Base-by-base conservation (phyloP, 1,139 yeast species). In the Trichomonascaceae sp. region DNA sequence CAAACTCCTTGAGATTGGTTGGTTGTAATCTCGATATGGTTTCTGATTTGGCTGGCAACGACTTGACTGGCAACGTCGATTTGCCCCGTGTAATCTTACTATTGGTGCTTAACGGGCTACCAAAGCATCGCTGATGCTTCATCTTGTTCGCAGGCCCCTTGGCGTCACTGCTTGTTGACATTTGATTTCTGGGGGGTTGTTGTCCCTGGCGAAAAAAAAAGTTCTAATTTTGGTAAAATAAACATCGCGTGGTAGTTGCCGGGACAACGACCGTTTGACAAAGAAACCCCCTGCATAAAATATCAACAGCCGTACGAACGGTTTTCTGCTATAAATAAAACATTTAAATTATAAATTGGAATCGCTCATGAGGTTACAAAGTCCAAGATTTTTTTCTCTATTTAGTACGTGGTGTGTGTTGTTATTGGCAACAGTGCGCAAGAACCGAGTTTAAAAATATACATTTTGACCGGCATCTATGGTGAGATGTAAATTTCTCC, bases 1-100 rank as follows among this genome's bases (percentile, higher is more conserved):
- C 70, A 56, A 64, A 68, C 18, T 67, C 69, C 12, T 64, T 59
- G 9, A 61, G 48, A n/a, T 53, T 55, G 17, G 70, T 65, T 22
- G 55, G 48, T 41, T 60, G 53, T 8, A 62, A 56, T 32, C 58
- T 52, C 10, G 52, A 43, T 17, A 18, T 22, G 6, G 43, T 17
- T n/a, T 49, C 43, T 1, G 17, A 13, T 17, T 13, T 44, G 27
- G 22, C 46, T 44, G 30, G 46, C 30, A 27, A 27, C 5, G 17
- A 13, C 41, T 13, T 44, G 27, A 44, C 46, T 44, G 30, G 46
- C 30, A 27, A 27, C 13, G 46, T 8, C 7, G 46, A 44, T 7
- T 20, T 22, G 46, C 20, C 46, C 9, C 17, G 24, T 8, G 18
- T 5, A 20, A 15, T 9, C 41, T 15, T 36, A 9, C 17, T 13